phyloP scores from a whole-genome alignment of 2,329 filamentous ascomycete genomes.

The Sarocladium strictum region DNA sequence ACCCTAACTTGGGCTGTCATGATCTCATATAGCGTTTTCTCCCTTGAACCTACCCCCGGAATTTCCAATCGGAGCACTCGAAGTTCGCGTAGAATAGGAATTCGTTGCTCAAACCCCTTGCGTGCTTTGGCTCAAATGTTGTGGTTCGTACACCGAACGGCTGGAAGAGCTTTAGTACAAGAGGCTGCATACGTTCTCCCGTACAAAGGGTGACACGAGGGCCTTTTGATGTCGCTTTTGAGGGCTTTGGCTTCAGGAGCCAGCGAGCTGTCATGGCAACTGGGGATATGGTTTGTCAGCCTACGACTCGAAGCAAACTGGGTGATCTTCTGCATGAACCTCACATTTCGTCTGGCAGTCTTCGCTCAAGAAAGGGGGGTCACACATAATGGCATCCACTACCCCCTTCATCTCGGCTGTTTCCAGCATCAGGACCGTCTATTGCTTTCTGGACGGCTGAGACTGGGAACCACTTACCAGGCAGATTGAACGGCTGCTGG shows the following conservation, averaged over 20 bases:
- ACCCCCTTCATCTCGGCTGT: constrained; percentile 51
- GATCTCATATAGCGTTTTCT: no score
- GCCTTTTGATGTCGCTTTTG: constrained; percentile 4
- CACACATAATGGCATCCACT: constrained; percentile 65
- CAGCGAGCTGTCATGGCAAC: constrained; percentile 70
- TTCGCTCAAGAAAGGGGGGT: constrained; percentile 74
- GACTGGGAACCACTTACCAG: constrained; percentile 33
- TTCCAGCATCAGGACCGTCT: neutral
- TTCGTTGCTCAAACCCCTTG: constrained; percentile 71
- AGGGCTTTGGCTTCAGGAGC: constrained; percentile 45
- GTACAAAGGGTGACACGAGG: constrained; percentile 61
- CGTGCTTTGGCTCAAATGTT: constrained; percentile 62
- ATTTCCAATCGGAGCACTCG: constrained; percentile 51
- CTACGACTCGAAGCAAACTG: neutral
- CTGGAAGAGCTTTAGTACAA: constrained; percentile 63
- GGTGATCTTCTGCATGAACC: no score
- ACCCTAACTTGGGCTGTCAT: no score
- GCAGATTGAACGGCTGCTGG: constrained; percentile 59
- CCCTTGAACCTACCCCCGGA: neutral
- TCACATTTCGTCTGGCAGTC: constrained; percentile 75
- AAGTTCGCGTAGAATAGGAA: constrained; percentile 79
- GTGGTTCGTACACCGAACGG: constrained; percentile 58
- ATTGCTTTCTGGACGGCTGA: neutral
- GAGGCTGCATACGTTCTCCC: constrained; percentile 65
- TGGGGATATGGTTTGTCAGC: constrained; percentile 23